Percentiles rank a stretch among this genome's conserved stretches.
Conservation (phyloP, 192 early-diverging fungal genomes). For the Lunasporangiospora selenospora region DNA sequence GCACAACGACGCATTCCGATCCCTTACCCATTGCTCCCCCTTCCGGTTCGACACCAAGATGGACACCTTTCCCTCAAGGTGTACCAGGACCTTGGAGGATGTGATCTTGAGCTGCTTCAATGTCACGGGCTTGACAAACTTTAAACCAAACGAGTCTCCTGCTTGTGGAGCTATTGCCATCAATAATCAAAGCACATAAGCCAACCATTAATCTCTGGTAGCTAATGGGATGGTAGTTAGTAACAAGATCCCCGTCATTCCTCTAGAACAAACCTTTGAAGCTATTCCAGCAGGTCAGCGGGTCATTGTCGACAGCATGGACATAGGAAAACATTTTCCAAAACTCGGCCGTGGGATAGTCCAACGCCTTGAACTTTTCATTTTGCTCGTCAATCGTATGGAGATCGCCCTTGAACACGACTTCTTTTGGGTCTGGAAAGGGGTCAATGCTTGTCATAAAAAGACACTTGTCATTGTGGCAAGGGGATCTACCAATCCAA, state of each 20-base stretch:
- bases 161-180: constrained; percentile 34
- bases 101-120: constrained; percentile 17
- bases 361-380: constrained; percentile 38
- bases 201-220: too few relatives aligned
- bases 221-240: too few relatives aligned
- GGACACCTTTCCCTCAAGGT: constrained; percentile 25
- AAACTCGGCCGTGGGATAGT: constrained; percentile 44
- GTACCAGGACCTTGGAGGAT: constrained; percentile 21
- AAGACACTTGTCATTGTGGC: constrained; percentile 56
- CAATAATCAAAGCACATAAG: too few relatives aligned
- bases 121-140: constrained; percentile 45
- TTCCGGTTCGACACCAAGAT: constrained; percentile 25
- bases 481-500: constrained; percentile 50
- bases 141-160: constrained; percentile 61
- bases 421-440: constrained; percentile 47
- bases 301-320: constrained; percentile 55
- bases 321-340: constrained; percentile 53
- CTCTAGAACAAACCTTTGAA: constrained; percentile 16
- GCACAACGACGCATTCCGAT: too few relatives aligned
- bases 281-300: constrained; percentile 59
- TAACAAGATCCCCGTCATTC: too few relatives aligned
- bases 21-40: constrained; percentile 30
- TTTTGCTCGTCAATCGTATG: constrained; percentile 49
- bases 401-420: constrained; percentile 37
- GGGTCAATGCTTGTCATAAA: constrained; percentile 58